Base-by-base conservation (phyloP, 306 rosid species). In the Canavalia gladiata region DNA sequence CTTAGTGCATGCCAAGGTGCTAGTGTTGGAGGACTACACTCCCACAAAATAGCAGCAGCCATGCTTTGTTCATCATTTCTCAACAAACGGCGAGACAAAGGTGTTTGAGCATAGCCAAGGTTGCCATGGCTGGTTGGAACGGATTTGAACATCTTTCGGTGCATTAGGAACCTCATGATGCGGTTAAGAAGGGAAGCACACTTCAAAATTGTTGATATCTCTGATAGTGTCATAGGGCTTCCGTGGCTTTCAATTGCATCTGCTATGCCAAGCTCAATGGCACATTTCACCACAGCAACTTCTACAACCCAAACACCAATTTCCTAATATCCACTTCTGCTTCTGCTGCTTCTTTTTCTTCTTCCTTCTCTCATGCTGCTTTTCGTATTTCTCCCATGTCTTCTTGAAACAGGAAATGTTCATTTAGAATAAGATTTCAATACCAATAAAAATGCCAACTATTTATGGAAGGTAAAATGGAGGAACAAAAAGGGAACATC, bases 241-340 rank as follows among this genome's bases (percentile, higher is more conserved):
- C 87, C 86, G 52, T 89, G 84, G 4, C 12, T 77, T 85, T 89
- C 97, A 2, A 91, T 84, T 59, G 82, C 72, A 11, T 94, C 95
- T 1, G 91, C 87, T 70, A 94, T 85, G 75, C 86, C 86, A 29
- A 94, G 92, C 57, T 94, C 89, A 72, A 94, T 76, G 29, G 89
- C 90, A 72, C 97, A 90, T 79, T 84, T 90, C 30, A 94, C 82
- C 1, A 86, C 90, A 0, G 92, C 89, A 39, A 79, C 47, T 83
- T 92, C 95, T 0, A 56, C 81, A 66, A 90, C 4, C 98, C 91
- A 3, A 87, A 82, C 37, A 81, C 37, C 78, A 85, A 88, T 35
- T 74, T 88, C 89, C 90, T 88, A 0, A 89, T 76, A 1, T 67
- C 69, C 12, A 76, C 18, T 55, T 78, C 82, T 1, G 89, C 95